phyloP scores from a whole-genome alignment of 768 basidiomycete species.

The Rubroboletus pulcherrimus region DNA sequence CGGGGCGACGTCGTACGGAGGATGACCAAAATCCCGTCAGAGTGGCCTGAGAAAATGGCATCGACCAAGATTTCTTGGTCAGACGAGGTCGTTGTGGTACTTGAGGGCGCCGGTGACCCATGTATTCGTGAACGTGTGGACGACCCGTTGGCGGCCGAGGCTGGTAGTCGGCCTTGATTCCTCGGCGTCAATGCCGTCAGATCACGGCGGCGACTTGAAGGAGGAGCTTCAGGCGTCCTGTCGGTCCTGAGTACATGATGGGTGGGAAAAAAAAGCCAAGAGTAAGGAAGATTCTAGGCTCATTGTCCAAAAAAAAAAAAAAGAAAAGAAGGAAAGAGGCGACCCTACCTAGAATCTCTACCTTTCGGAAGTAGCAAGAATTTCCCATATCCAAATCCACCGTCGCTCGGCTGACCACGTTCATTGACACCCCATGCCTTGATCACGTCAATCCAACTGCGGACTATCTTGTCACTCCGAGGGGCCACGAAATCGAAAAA shows the following conservation, averaged over 20 bases:
- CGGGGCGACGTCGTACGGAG: conserved; percentile 46
- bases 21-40: conserved; percentile 80
- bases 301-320: background rate
- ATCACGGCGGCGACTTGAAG: conserved; percentile 31
- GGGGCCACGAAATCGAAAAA: conserved; percentile 74
- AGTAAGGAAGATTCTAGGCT: background rate
- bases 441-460: conserved; percentile 70
- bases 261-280: background rate
- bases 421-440: conserved; percentile 87
- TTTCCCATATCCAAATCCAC: conserved; percentile 79
- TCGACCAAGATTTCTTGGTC: conserved; percentile 54
- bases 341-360: conserved; percentile 51
- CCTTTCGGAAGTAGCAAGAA: conserved; percentile 57
- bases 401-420: conserved; percentile 76
- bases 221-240: conserved; percentile 23
- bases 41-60: conserved; percentile 82
- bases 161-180: conserved; percentile 10
- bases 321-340: background rate
- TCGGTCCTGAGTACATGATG: conserved; percentile 18
- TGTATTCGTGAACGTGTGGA: conserved; percentile 11
- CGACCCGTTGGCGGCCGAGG: background rate
- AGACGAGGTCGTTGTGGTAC: background rate
- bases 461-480: conserved; percentile 63
- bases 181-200: conserved; percentile 16
- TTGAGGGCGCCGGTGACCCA: background rate